Evolutionary conservation across 78 protist genomes (phyloP), one percentile per base, ranked within the genome.

Genomic region (Isochrysis galbana): DNA sequence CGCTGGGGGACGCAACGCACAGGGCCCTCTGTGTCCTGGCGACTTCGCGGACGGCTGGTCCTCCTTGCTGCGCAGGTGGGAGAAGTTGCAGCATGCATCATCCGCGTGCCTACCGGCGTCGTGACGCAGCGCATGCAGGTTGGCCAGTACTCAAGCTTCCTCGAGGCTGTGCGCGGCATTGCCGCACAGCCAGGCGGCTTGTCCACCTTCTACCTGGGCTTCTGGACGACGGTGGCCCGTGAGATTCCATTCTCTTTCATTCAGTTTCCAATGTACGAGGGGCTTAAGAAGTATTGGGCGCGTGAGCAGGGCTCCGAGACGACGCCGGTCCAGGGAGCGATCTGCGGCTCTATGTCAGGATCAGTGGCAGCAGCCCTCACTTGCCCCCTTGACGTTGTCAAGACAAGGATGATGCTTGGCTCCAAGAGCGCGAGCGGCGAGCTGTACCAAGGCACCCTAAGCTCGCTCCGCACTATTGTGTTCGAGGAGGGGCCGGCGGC

Each of bases 361-460:
- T 96, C 92, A 61, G 10, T 90, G 0, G 89, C 96, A 5, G 96
- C 94, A 0, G 95, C 91, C 4, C 26, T 87, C 38, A 93, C 96
- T 17, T 91, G 95, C 0, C 97, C 97, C 10, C 94, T 96, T 22
- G 97, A 96, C 84, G 97, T 96, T 19, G 96, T 70, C 39, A 93
- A 95, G 94, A 94, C 97, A 32, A 92, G 97, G 41, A 48, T 96
- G 72, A 96, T 94, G 95, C 94, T 95, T n/a, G 87, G 93, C 70
- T 2, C 23, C 5, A 86, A 91, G 72, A 32, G 34, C 5, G 0
- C 32, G 1, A 48, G 0, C 41, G 38, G 88, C 2, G 88, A 44
- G 38, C 54, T 42, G 41, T 44, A 44, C 55, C 2, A 21, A 23
- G 46, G 84, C 84, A 74, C 46, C 14, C 84, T 22, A 7, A 2